A percentile compares a stretch with the other conserved stretches of the same genome.
phyloP scores from a whole-genome alignment of 2,329 filamentous ascomycete genomes.

The Alternaria incomplexa region DNA sequence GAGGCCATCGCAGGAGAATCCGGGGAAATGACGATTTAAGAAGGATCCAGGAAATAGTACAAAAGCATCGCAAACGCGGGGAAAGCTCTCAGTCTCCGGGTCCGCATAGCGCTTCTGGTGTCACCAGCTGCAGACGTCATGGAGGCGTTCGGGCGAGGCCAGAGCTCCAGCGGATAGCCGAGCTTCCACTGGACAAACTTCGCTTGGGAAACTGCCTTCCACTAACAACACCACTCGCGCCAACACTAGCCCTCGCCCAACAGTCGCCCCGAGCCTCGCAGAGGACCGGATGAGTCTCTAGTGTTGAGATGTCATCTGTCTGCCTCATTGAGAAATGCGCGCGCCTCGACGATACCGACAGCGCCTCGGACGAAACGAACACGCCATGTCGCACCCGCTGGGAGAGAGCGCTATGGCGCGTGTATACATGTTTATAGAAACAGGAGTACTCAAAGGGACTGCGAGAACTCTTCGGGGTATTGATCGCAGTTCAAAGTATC shows the following conservation, averaged over 20 bases:
- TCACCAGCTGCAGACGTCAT: slow-evolving; percentile 29
- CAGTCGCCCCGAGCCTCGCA: background rate
- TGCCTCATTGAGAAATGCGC: background rate
- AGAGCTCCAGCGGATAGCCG: slow-evolving; percentile 22
- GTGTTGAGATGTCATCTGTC: background rate
- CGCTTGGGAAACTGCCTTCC: slow-evolving; percentile 21
- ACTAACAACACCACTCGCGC: background rate
- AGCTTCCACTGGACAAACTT: slow-evolving; percentile 14
- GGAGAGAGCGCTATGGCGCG: background rate
- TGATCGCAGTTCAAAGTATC: slow-evolving; percentile 42
- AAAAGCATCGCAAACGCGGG: slow-evolving; percentile 24
- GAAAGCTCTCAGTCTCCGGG: slow-evolving; percentile 25
- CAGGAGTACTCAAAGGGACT: slow-evolving; percentile 40
- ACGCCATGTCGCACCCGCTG: background rate
- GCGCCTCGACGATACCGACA: background rate
- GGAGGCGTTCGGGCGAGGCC: slow-evolving; percentile 16
- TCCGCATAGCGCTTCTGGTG: slow-evolving; percentile 23
- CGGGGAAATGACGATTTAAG: background rate
- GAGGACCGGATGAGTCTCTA: background rate
- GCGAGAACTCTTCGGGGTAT: slow-evolving; percentile 32
- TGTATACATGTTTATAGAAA: background rate
- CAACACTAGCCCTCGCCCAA: background rate
- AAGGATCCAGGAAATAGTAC: background rate
- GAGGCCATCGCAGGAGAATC: slow-evolving; percentile 6
- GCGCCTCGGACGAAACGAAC: background rate